These are phyloP conservation scores for Coniferiporia weirii DNA, from an alignment of 1,284 basidiomycete genomes.

Conservation along the genomic window DNA sequence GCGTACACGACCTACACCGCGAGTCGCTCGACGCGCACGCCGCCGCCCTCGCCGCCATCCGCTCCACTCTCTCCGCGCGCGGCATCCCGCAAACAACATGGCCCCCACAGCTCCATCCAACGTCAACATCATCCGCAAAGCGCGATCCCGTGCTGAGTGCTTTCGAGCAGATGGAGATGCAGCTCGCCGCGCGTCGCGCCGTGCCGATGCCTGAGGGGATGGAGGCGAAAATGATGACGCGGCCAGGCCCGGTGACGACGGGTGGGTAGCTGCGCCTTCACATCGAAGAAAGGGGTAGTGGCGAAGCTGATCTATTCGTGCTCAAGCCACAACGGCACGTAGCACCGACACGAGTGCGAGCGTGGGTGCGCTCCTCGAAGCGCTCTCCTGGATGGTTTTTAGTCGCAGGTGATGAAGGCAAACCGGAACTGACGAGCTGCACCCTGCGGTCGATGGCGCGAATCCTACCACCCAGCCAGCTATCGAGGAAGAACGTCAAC, in stretches of 20 bases:
- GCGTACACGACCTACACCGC: slow-evolving; percentile 84
- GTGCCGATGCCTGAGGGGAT: not conserved
- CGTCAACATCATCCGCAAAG: slow-evolving; percentile 18
- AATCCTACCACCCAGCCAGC: too few species aligned
- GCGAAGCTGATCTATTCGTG: not conserved
- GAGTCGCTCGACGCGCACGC: slow-evolving; percentile 70
- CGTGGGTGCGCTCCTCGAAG: not conserved
- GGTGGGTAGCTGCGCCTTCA: not conserved
- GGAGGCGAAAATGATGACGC: not conserved
- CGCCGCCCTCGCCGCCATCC: slow-evolving; percentile 47
- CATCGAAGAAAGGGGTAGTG: not conserved
- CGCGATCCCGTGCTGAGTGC: slow-evolving; percentile 43
- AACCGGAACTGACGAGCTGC: too few species aligned
- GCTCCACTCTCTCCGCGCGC: slow-evolving; percentile 41
- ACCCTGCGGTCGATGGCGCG: too few species aligned
- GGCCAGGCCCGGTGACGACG: not conserved
- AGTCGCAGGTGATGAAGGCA: not conserved
- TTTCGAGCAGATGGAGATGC: slow-evolving; percentile 63
- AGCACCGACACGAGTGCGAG: not conserved
- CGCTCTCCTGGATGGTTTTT: slow-evolving; percentile 6
- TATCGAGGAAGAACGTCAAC: too few species aligned
- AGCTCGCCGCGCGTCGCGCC: slow-evolving; percentile 40
- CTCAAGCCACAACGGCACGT: not conserved
- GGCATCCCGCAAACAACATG: slow-evolving; percentile 58
- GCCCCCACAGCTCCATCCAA: slow-evolving; percentile 39